Evolutionary conservation across 352 stramenopile species (phyloP).

Genomic region (Phytophthora citrophthora): DNA sequence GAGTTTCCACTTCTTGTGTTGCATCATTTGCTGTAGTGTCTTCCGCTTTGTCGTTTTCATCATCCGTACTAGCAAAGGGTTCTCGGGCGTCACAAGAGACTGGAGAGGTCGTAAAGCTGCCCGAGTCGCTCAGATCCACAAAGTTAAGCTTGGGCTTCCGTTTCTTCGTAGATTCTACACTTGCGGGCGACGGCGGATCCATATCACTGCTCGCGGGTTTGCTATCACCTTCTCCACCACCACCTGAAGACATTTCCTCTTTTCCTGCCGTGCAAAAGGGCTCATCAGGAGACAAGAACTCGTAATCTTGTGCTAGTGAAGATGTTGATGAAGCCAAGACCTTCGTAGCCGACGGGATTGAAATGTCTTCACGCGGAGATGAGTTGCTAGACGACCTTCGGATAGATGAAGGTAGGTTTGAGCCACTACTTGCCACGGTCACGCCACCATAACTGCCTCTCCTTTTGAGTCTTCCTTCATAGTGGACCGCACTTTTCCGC

Average conservation of each 20-base stretch:
- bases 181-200: slow-evolving; percentile 23
- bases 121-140: slow-evolving; percentile 35
- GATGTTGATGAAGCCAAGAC: slow-evolving; percentile 20
- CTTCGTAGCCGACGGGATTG: slow-evolving; percentile 13
- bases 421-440: slow-evolving; percentile 10
- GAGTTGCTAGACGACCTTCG: slow-evolving; percentile 21
- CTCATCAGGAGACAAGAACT: slow-evolving; percentile 32
- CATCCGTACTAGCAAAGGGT: slow-evolving; percentile 18
- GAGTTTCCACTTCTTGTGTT: slow-evolving; percentile 2
- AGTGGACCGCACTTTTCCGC: slow-evolving; percentile 20
- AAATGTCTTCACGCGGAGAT: slow-evolving; percentile 15
- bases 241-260: slow-evolving; percentile 4
- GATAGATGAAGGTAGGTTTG: slow-evolving; percentile 1
- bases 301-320: slow-evolving; percentile 36
- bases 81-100: slow-evolving; percentile 26
- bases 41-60: slow-evolving; percentile 21
- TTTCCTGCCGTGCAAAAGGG: slow-evolving; percentile 27
- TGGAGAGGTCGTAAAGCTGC: slow-evolving; percentile 34
- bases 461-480: slow-evolving; percentile 23
- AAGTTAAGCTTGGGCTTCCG: slow-evolving; percentile 35
- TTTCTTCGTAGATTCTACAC: slow-evolving; percentile 24
- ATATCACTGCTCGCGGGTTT: slow-evolving; percentile 3
- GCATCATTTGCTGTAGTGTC: slow-evolving; percentile 3
- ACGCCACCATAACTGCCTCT: slow-evolving; percentile 32
- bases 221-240: slow-evolving; percentile 1